phyloP scores from a whole-genome alignment of 345 rosid genomes.

The Passiflora organensis region DNA sequence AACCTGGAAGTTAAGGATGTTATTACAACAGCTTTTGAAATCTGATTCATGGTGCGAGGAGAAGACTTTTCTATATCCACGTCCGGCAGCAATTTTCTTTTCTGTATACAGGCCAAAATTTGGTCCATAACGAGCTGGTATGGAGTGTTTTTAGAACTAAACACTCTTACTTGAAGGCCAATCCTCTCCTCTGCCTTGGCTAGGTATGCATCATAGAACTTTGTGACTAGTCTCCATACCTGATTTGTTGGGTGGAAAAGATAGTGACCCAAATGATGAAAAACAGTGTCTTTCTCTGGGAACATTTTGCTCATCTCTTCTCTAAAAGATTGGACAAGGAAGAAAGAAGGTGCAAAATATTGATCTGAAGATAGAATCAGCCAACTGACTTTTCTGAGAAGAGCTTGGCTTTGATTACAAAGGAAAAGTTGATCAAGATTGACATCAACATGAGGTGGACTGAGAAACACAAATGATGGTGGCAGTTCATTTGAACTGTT shows the following conservation, averaged over 20 bases:
- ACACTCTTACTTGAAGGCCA: constrained; percentile 19
- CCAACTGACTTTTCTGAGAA: constrained; percentile 12
- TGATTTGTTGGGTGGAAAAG: constrained; percentile 20
- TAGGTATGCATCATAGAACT: constrained; percentile 13
- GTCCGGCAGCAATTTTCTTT: constrained; percentile 10
- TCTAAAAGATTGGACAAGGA: neutral
- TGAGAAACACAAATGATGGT: neutral
- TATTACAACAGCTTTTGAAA: constrained; percentile 11
- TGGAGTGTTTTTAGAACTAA: neutral
- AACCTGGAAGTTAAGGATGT: constrained; percentile 11
- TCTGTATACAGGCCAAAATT: constrained; percentile 8
- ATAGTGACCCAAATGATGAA: constrained; percentile 12
- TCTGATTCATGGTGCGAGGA: neutral
- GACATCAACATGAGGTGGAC: neutral
- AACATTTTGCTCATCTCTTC: neutral
- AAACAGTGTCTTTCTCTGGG: constrained; percentile 17
- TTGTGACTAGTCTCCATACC: constrained; percentile 21
- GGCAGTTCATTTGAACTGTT: neutral
- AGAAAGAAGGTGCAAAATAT: constrained; percentile 10
- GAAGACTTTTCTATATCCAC: neutral
- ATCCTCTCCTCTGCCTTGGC: constrained; percentile 14
- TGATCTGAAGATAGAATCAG: constrained; percentile 11
- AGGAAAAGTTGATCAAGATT: neutral
- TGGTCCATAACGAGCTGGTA: constrained; percentile 5
- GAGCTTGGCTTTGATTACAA: constrained; percentile 9